Base-by-base conservation (phyloP, 192 early-diverging fungal genomes). In the Chytriomyces confervae region DNA sequence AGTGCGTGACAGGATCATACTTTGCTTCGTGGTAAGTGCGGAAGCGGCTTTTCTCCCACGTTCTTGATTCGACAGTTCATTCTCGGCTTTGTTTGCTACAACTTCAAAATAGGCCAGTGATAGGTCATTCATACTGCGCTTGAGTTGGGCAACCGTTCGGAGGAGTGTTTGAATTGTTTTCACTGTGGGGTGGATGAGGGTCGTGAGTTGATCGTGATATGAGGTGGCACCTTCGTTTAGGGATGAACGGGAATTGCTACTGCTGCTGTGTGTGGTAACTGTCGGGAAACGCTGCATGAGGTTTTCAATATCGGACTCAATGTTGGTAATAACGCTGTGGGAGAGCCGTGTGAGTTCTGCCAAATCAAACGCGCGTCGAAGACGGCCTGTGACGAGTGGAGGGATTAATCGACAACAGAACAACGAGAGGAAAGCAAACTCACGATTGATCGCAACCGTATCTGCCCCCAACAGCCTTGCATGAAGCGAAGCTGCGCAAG, bases 261-360 rank as follows among this genome's bases (percentile, higher is more conserved):
- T 36, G 36, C 36, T 36, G 48, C n/a, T 23, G n/a, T 62, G 20
- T 24, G 47, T 11, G 49, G 6, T 43, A 18, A 5, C 36, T 57
- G 29, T 74, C 27, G 70, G 44, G 62, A 83, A 85, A n/a, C 81
- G 75, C 18, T 45, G 5, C 3, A 72, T 24, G 47, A 86, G 62
- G 46, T 62, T 76, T 57, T 75, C 23, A 16, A 84, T 72, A 50
- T 84, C 85, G 43, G 69, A 36, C 13, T 44, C 36, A 57, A 86
- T 79, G 51, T 82, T 86, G 7, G 81, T 79, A 23, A 86, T 71
- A 45, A 86, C 80, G 47, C 61, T 80, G 16, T 86, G 71, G 11
- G 76, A 79, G 10, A 86, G 66, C 6, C 72, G 29, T 4, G 82
- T 78, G 44, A 86, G 77, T 61, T 84, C 84, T 0, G 61, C 47